phyloP scores from a whole-genome alignment of 1,284 basidiomycete species.

The Fomitopsis schrenkii region DNA sequence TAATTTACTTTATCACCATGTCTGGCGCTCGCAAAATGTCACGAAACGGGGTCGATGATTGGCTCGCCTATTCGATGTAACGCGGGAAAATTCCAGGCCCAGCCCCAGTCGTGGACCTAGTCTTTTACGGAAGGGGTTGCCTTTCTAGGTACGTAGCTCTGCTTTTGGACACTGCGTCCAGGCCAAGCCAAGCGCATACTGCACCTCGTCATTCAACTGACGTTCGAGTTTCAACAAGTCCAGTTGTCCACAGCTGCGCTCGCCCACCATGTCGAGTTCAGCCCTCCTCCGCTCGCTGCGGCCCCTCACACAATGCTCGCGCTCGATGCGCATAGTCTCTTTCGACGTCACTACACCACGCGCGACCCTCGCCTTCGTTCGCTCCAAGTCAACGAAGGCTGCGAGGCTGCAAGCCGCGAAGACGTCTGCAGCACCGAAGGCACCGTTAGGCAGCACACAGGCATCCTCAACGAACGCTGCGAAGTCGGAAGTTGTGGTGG shows the following conservation, averaged over 20 bases:
- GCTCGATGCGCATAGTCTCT: neutral
- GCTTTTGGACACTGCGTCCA: neutral
- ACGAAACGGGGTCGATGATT: neutral
- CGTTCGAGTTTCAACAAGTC: neutral
- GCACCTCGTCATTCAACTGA: neutral
- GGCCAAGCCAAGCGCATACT: neutral
- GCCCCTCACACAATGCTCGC: neutral
- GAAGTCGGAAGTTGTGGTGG: neutral
- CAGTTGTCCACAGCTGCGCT: neutral
- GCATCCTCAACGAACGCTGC: neutral
- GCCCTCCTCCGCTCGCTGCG: neutral
- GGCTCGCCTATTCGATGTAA: neutral
- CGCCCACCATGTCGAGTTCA: neutral
- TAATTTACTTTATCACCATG: neutral
- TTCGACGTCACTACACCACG: conserved; percentile 1
- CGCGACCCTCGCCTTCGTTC: conserved; percentile 8
- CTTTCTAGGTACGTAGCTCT: neutral
- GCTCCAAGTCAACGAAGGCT: conserved; percentile 18
- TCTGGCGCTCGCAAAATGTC: neutral
- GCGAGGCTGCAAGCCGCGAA: conserved; percentile 3
- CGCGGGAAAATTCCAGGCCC: neutral
- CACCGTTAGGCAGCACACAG: neutral
- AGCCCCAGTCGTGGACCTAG: neutral
- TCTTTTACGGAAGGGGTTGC: too few species aligned
- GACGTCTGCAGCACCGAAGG: neutral